Evolutionary conservation across 345 rosid species (phyloP).

Genomic region (Luvunga scandens): DNA sequence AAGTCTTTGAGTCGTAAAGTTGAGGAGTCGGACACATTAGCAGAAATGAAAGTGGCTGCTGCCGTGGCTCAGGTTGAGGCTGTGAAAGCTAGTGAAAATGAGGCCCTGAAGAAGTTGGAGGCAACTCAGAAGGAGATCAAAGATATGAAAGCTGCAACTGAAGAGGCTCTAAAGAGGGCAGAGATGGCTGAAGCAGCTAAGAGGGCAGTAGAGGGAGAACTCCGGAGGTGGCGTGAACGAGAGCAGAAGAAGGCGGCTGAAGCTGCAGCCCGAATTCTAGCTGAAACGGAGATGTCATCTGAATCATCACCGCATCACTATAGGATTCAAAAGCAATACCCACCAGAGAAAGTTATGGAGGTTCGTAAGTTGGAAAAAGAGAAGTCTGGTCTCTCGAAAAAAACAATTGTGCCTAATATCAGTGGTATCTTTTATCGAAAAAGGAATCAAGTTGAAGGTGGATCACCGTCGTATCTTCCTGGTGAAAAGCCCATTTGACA

Average conservation of each 20-base stretch:
- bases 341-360: conserved; percentile 31
- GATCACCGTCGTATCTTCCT: conserved; percentile 75
- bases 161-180: conserved; percentile 74
- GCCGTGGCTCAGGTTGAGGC: conserved; percentile 97
- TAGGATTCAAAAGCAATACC: conserved; percentile 51
- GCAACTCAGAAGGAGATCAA: conserved; percentile 69
- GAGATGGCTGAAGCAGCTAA: conserved; percentile 96
- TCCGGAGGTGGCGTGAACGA: conserved; percentile 80
- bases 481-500: conserved; percentile 64
- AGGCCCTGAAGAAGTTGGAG: conserved; percentile 72
- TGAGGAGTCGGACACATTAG: conserved; percentile 63
- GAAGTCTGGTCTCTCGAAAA: conserved; percentile 55
- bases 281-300: conserved; percentile 56
- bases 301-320: conserved; percentile 65
- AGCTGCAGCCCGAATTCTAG: conserved; percentile 69
- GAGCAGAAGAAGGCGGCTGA: conserved; percentile 90
- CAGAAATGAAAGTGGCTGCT: conserved; percentile 93
- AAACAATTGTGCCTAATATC: conserved; percentile 56
- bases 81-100: conserved; percentile 88
- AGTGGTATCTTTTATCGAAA: conserved; percentile 72
- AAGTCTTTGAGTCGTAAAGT: conserved; percentile 77
- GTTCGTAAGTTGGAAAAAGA: conserved; percentile 56
- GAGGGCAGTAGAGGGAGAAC: conserved; percentile 93
- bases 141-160: conserved; percentile 67
- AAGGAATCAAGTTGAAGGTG: conserved; percentile 82